Evolutionary conservation across 1,284 basidiomycete genomes (phyloP).

Genomic region (Tremellales sp.): DNA sequence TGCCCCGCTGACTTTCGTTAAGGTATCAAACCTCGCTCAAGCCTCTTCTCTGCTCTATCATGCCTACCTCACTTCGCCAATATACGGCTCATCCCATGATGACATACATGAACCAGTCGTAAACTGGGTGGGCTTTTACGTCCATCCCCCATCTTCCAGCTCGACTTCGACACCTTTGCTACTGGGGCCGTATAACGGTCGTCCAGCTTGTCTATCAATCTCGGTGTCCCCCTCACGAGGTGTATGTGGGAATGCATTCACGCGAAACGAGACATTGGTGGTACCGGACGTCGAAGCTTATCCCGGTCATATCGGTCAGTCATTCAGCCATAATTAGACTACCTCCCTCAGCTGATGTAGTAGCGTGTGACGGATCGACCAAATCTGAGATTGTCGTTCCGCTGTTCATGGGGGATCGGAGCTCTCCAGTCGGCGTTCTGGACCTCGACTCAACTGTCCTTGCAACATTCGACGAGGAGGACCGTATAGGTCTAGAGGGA

Average conservation of each 20-base stretch:
- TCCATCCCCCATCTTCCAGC: slow-evolving; percentile 55
- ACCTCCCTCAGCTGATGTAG: neutral
- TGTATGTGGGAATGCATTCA: slow-evolving; percentile 75
- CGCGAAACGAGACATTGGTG: slow-evolving; percentile 56
- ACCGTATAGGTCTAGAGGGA: slow-evolving; percentile 65
- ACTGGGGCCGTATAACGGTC: slow-evolving; percentile 80
- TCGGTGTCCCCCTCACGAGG: slow-evolving; percentile 57
- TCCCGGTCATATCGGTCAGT: slow-evolving; percentile 69
- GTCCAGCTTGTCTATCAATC: slow-evolving; percentile 81
- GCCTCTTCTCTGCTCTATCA: slow-evolving; percentile 73
- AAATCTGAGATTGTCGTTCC: slow-evolving; percentile 82
- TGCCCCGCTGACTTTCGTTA: neutral
- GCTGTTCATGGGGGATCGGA: slow-evolving; percentile 45
- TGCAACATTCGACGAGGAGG: slow-evolving; percentile 69
- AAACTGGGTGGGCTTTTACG: slow-evolving; percentile 89
- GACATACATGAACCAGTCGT: slow-evolving; percentile 54
- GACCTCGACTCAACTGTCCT: slow-evolving; percentile 75
- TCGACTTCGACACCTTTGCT: slow-evolving; percentile 57
- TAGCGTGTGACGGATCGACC: slow-evolving; percentile 76
- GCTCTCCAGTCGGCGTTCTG: slow-evolving; percentile 63
- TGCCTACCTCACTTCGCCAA: slow-evolving; percentile 60
- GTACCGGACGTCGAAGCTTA: slow-evolving; percentile 71
- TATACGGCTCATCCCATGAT: slow-evolving; percentile 65
- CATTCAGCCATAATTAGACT: neutral
- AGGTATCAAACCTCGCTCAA: slow-evolving; percentile 84